Evolutionary conservation across 202 grass and related monocot genomes (phyloP), one percentile per base, ranked within the genome.

Genomic region (Zizania palustris): DNA sequence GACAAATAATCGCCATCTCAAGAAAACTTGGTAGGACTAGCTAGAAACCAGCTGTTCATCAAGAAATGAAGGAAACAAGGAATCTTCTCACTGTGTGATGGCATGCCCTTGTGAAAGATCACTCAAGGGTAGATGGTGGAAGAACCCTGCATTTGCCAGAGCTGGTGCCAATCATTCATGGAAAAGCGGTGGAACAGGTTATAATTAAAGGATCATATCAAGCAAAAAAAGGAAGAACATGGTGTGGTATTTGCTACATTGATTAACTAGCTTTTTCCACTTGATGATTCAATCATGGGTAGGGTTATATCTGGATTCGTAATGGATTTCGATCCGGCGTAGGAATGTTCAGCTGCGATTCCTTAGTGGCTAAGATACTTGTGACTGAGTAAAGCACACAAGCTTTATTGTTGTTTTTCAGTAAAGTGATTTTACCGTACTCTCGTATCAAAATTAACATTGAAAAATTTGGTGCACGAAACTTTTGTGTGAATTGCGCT

Each of bases 341-440:
- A 72, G 42, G 34, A 65, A 65, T 60, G 41, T 42, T 66, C 16
- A 37, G 59, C 8, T 28, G 28, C 28, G 2, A 28, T 82, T 86
- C 51, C 73, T 87, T 82, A 72, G 16, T 82, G 34, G 35, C 41
- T 41, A 82, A 87, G 79, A 82, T 16, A 86, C 48, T 81, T 76
- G 57, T 51, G 58, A 21, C 64, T 56, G 10, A 44, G 65, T 36
- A 82, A 86, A 28, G 28, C 28, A 28, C 28, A 28, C 28, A 28
- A 28, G 28, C 28, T 28, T 28, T 28, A 28, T 28, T 28, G 28
- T 28, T 28, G 28, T 28, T 28, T 28, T 71, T 46, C 13, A 44
- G 65, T 36, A 82, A 86, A n/a, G n/a, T n/a, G n/a, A n/a, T n/a
- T n/a, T n/a, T n/a, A n/a, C n/a, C n/a, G n/a, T n/a, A n/a, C n/a